Conservation (phyloP, 169 alveolate genomes). For the Theileria annulata region DNA sequence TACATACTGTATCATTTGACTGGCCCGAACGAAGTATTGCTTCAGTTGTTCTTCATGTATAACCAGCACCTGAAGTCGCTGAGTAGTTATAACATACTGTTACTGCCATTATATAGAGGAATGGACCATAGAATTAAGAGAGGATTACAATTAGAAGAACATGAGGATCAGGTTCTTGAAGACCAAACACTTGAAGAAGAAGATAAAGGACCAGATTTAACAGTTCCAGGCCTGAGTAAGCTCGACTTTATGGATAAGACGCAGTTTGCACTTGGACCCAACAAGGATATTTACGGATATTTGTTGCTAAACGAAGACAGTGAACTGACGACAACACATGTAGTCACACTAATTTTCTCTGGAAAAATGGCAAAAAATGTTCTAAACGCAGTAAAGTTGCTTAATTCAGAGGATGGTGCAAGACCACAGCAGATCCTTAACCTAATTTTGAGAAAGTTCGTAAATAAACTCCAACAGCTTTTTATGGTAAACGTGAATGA, state of each 20-base stretch:
- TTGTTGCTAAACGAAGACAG: constrained; percentile 49
- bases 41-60: constrained; percentile 54
- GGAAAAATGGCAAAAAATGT: constrained; percentile 38
- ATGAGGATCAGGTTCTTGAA: neutral
- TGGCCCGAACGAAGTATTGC: constrained; percentile 54
- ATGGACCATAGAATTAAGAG: constrained; percentile 23
- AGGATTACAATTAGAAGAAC: neutral
- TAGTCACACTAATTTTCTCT: constrained; percentile 33
- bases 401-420: constrained; percentile 45
- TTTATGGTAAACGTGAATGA: constrained; percentile 32
- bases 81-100: constrained; percentile 47
- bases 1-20: constrained; percentile 55
- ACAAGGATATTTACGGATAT: constrained; percentile 43
- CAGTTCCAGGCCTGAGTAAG: constrained; percentile 7
- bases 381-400: constrained; percentile 28
- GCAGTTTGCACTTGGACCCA: constrained; percentile 14
- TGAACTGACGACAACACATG: constrained; percentile 55
- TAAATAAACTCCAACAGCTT: constrained; percentile 44
- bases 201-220: neutral
- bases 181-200: neutral
- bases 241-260: constrained; percentile 30
- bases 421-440: constrained; percentile 51
- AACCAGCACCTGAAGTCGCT: constrained; percentile 40
- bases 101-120: constrained; percentile 55
- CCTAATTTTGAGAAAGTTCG: constrained; percentile 40